Base-by-base conservation (phyloP, 164 flowering plant genomes). In the Chimonanthus praecox region DNA sequence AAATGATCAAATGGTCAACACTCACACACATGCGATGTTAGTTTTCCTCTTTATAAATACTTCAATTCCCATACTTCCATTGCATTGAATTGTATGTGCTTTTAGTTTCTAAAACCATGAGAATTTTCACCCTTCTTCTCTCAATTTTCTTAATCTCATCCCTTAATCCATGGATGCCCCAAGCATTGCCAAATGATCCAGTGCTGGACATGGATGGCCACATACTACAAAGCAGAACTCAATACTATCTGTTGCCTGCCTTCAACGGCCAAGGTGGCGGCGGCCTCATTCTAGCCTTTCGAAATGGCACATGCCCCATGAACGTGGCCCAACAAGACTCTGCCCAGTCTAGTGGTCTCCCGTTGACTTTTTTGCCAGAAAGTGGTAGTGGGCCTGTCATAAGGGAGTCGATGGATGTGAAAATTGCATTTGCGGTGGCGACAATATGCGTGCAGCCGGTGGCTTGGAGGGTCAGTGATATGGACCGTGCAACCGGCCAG, bases 391-490 rank as follows among this genome's bases (percentile, higher is more conserved):
- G 4, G 45, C 70, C 67, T 43, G 63, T 58, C 43, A 44, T 79
- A 7, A 64, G 47, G 15, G 60, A 33, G 64, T 70, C 76, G 9
- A 58, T 51, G 44, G 80, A 79, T 15, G 33, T 79, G 67, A 77
- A 77, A 18, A 49, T 79, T 0, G 80, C 62, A 44, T 82, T 82
- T 60, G 50, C 69, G 13, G 78, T 68, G 10, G 80, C 71, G 0
- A 78, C 83, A 16, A 73, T 61, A 15, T 78, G 81, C 64, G 81
- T 73, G 49, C 80, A 82, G 51, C 79, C 78, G 15, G 74, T 75
- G 21, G 80, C 58, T 4, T 82, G 84, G 84, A 77, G 67, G 71
- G 15, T 76, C 15, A 76, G 78, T 6, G 68, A 45, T 3, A 72
- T 71, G 13, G 65, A 75, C 51, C 50, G 10, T 8, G 3, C 50